phyloP scores from a whole-genome alignment of 176 grass and related monocot species.

The Phyllostachys edulis region DNA sequence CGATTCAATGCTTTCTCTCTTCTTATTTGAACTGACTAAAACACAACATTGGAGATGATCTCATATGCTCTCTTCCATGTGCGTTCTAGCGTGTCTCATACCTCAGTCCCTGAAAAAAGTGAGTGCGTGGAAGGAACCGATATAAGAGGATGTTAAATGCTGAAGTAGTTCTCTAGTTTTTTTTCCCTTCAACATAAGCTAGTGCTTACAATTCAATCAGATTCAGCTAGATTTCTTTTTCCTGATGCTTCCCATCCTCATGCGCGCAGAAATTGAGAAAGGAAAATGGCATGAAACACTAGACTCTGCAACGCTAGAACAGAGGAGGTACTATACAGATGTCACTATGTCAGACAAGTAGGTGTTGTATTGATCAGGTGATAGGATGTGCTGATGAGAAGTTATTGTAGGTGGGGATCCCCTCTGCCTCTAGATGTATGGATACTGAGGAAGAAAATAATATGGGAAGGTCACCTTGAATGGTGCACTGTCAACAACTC shows the following conservation, averaged over 20 bases:
- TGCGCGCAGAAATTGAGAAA: background rate
- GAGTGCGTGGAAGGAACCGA: too few relatives aligned
- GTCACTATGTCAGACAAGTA: background rate
- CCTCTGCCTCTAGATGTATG: background rate
- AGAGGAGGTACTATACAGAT: background rate
- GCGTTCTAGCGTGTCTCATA: too few relatives aligned
- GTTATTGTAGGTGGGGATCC: background rate
- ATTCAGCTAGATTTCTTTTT: background rate
- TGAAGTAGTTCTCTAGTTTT: background rate
- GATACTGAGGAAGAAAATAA: background rate
- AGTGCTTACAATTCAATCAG: too few relatives aligned
- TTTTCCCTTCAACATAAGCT: background rate
- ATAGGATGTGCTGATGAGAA: background rate
- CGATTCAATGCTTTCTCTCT: too few relatives aligned
- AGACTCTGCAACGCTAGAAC: too few relatives aligned
- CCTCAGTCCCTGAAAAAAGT: background rate
- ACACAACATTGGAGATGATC: too few relatives aligned
- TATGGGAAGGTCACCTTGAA: background rate
- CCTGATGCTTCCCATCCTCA: slow-evolving; percentile 3
- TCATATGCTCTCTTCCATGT: too few relatives aligned
- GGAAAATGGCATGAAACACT: background rate
- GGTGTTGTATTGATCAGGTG: background rate
- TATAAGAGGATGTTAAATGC: background rate
- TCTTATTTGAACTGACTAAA: too few relatives aligned
- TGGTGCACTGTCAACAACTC: background rate